These are phyloP conservation scores for Eimeria sp. DNA, from an alignment of 169 alveolate genomes.

Conservation along the genomic window DNA sequence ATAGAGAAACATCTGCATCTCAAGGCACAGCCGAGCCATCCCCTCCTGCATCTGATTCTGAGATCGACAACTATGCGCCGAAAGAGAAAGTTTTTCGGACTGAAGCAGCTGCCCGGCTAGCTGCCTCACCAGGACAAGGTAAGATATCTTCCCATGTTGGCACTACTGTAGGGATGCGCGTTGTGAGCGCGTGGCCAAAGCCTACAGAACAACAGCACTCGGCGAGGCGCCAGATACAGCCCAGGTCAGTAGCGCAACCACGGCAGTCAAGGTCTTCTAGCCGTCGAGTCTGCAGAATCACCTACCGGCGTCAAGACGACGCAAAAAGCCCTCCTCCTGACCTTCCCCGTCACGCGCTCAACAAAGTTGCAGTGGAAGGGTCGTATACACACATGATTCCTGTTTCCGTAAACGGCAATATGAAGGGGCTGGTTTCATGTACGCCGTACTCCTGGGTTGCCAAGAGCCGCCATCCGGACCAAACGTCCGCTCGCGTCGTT, in stretches of 20 bases:
- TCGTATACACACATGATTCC: conserved; percentile 73
- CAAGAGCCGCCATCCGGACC: conserved; percentile 41
- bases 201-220: conserved; percentile 45
- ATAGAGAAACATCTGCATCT: conserved; percentile 61
- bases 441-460: conserved; percentile 25
- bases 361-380: conserved; percentile 55
- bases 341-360: conserved; percentile 63
- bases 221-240: conserved; percentile 15
- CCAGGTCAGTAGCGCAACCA: conserved; percentile 9
- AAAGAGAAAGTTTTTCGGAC: conserved; percentile 61
- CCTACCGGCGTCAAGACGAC: conserved; percentile 56
- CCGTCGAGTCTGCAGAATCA: conserved; percentile 42
- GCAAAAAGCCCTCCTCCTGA: conserved; percentile 61
- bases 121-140: conserved; percentile 48
- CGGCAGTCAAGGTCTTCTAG: conserved; percentile 37
- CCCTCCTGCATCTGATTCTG: conserved; percentile 62
- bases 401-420: conserved; percentile 41
- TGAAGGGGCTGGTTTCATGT: conserved; percentile 49
- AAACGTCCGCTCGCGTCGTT: conserved; percentile 73
- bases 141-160: conserved; percentile 34
- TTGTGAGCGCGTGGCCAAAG: conserved; percentile 54
- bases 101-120: conserved; percentile 69
- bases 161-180: conserved; percentile 48
- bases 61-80: conserved; percentile 13
- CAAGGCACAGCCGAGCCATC: conserved; percentile 75